Conservation (phyloP, 768 basidiomycete species). For the Rhodotorula taiwanensis region DNA sequence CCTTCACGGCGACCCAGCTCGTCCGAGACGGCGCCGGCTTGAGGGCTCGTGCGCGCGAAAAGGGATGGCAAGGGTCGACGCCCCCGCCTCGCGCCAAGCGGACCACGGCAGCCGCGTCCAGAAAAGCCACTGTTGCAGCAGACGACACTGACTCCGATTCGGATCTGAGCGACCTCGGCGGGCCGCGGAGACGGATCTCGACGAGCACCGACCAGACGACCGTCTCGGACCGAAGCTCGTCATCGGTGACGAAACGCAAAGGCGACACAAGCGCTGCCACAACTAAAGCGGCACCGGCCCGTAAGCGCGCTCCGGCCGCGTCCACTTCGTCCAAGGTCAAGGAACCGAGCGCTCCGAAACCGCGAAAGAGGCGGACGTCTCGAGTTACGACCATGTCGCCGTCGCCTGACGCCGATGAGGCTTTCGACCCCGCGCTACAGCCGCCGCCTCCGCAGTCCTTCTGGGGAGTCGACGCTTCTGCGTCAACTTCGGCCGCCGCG, state of each 20-base stretch:
- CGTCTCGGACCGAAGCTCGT: constrained; percentile 3
- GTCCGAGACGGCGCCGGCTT: not conserved
- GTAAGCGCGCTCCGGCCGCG: not conserved
- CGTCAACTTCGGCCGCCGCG: not conserved
- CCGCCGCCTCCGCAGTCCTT: constrained; percentile 4
- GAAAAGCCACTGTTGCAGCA: not conserved
- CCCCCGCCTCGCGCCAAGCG: not conserved
- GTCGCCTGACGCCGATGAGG: not conserved
- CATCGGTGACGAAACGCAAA: not conserved
- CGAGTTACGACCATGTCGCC: not conserved
- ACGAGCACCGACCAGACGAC: constrained; percentile 13
- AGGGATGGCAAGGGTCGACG: constrained; percentile 4
- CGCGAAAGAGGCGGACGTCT: not conserved
- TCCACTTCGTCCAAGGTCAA: not conserved
- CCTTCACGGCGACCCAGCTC: constrained; percentile 7
- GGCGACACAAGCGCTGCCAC: not conserved
- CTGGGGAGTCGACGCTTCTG: constrained; percentile 5
- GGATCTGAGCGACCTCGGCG: not conserved
- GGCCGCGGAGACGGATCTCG: not conserved
- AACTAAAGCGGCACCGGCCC: not conserved
- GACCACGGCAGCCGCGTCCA: not conserved
- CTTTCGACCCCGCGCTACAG: not conserved
- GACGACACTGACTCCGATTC: not conserved
- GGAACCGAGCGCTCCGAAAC: not conserved
- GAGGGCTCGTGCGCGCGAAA: not conserved